phyloP scores from a whole-genome alignment of 1,284 basidiomycete genomes.

The Cryptococcus neoformans region DNA sequence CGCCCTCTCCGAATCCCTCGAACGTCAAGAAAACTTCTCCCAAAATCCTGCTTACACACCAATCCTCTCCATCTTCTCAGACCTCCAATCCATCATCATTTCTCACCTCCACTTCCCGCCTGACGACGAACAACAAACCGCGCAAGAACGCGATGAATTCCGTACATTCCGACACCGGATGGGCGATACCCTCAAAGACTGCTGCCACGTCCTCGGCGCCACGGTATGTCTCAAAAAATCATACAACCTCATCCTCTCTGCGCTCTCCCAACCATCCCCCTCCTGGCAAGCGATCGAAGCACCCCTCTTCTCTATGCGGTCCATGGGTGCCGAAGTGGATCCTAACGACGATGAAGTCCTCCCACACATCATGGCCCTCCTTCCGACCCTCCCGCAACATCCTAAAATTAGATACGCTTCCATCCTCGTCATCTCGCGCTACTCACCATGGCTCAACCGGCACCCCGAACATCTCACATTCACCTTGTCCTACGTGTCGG shows the following conservation, averaged over 20 bases:
- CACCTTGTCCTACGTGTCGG: conserved; percentile 86
- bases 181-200: conserved; percentile 99
- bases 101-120: conserved; percentile 88
- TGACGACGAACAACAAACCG: conserved; percentile 67
- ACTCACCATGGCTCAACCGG: conserved; percentile 93
- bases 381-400: conserved; percentile 85
- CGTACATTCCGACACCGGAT: conserved; percentile 94
- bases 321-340: conserved; percentile 96
- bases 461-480: conserved; percentile 85
- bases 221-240: conserved; percentile 77
- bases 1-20: conserved; percentile 77
- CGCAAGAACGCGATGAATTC: conserved; percentile 91
- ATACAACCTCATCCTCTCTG: conserved; percentile 73
- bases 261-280: conserved; percentile 54
- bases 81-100: conserved; percentile 84
- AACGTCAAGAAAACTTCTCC: conserved; percentile 35
- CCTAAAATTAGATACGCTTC: conserved; percentile 94
- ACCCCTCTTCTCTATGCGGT: conserved; percentile 94
- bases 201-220: conserved; percentile 89
- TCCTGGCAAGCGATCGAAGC: conserved; percentile 98
- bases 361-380: conserved; percentile 91
- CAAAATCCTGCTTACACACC: conserved; percentile 29
- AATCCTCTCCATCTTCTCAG: conserved; percentile 76
- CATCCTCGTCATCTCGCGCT: conserved; percentile 90
- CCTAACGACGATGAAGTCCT: conserved; percentile 77